These are phyloP conservation scores for Erythrobasidium hasegawianum DNA, from an alignment of 1,284 basidiomycete species.

Conservation along the genomic window DNA sequence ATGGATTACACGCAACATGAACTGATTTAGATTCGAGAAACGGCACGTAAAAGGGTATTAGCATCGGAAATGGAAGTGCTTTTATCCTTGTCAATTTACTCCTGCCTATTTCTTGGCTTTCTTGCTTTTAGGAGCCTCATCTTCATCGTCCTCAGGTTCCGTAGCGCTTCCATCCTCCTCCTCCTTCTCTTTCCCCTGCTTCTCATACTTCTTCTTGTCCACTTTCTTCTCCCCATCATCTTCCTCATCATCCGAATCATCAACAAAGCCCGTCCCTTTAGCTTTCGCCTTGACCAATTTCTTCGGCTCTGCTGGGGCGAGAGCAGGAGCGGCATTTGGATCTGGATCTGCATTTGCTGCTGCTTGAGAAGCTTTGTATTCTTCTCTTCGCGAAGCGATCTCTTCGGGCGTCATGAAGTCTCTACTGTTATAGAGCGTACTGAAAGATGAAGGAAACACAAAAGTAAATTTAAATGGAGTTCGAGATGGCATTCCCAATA, in stretches of 20 bases:
- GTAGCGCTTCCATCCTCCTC: not conserved
- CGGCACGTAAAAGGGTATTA: too few species aligned
- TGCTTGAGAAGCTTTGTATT: conserved; percentile 1
- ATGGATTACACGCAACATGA: too few species aligned
- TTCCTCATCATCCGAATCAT: not conserved
- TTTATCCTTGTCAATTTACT: too few species aligned
- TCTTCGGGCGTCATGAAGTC: conserved; percentile 39
- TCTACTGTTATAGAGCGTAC: conserved; percentile 15
- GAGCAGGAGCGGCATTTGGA: not conserved
- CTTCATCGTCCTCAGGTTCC: conserved; percentile 5
- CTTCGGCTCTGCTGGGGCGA: not conserved
- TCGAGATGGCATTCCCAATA: not conserved
- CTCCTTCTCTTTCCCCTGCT: not conserved
- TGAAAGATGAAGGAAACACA: not conserved
- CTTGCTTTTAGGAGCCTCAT: conserved; percentile 20
- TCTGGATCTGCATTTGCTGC: conserved; percentile 53
- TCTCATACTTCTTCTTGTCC: conserved; percentile 18
- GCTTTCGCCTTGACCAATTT: conserved; percentile 13
- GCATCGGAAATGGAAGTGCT: too few species aligned
- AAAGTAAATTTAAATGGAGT: not conserved
- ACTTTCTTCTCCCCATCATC: not conserved
- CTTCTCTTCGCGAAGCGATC: conserved; percentile 27
- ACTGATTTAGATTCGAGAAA: not conserved
- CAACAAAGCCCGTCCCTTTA: conserved; percentile 25
- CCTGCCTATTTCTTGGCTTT: conserved; percentile 26